Base-by-base conservation (phyloP, 2,329 filamentous ascomycete genomes). In the Colletotrichum sp. region DNA sequence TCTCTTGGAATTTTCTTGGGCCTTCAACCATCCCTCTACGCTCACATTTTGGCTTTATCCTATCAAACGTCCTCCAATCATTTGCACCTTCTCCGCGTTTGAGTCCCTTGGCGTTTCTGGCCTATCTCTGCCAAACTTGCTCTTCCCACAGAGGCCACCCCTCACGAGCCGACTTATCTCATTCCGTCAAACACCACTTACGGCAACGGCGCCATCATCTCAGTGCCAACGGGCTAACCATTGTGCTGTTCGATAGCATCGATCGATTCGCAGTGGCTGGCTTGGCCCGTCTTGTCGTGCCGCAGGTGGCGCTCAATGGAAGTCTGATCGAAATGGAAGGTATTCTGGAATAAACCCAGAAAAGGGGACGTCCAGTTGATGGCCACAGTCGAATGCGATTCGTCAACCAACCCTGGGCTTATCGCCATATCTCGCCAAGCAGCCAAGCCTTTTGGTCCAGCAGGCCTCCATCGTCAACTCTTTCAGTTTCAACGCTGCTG, bases 1-100 rank as follows among this genome's bases (percentile, higher is more conserved):
- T 71, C 32, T 75, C 72, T 74, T 74, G 72, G 72, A 67, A 56
- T n/a, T 73, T 24, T 63, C 63, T 73, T 73, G 69, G 69, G 48
- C 32, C 26, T 13, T 52, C 34, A 24, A 6, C 69, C 56, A 56
- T 21, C 32, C n/a, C 21, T 21, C 26, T 26, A 52, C 59, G n/a
- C 30, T 65, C 26, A 21, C 30, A 6, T 9, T n/a, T 68, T 68
- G 34, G 55, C 32, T 30, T 68, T 55, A 63, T 43, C 61, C 36
- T 32, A 24, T 26, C 55, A 48, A 32, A 24, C 59, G 18, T 26
- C 34, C 48, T 32, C 36, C 58, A 59, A 61, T 32, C 67, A n/a
- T 61, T n/a, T 73, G 36, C 26, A 12, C 34, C 52, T 64, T 73
- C 63, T 75, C 69, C 48, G 38, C 55, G 55, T 38, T 26, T 34